Conservation (phyloP, 2,329 filamentous ascomycete species). For the Cladophialophora carrionii region DNA sequence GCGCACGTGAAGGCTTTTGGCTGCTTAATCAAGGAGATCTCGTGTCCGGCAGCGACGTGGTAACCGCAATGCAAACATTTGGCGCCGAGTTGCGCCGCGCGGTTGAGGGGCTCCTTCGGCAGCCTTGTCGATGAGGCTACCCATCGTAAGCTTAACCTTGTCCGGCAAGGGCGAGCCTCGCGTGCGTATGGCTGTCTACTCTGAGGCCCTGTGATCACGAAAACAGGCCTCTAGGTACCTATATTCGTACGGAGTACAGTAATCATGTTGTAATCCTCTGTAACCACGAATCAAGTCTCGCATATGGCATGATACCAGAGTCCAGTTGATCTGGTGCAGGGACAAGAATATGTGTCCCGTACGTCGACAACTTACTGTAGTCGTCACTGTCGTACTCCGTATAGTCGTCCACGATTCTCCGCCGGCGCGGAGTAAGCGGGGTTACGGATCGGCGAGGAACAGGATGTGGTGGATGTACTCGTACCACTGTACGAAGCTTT, state of each 20-base stretch:
- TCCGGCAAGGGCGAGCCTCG: constrained; percentile 6
- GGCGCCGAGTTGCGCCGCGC: neutral
- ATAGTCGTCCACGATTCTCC: neutral
- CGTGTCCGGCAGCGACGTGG: no score
- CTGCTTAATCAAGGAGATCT: no score
- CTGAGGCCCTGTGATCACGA: no score
- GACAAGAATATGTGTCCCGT: neutral
- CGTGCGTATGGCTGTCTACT: neutral
- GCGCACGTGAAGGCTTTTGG: neutral
- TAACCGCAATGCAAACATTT: no score
- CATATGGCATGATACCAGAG: no score
- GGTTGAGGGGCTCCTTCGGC: neutral
- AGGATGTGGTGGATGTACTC: neutral
- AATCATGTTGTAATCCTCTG: no score
- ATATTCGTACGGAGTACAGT: constrained; percentile 10
- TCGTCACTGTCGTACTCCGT: no score
- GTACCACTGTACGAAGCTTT: neutral
- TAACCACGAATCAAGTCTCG: neutral
- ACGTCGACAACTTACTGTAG: neutral
- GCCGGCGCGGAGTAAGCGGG: constrained; percentile 6
- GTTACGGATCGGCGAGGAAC: neutral
- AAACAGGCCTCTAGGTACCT: neutral
- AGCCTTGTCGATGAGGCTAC: constrained; percentile 10
- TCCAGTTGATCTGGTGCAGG: no score
- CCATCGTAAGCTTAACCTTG: neutral